Evolutionary conservation across 306 rosid genomes (phyloP).

Genomic region (Begonia masoniana): DNA sequence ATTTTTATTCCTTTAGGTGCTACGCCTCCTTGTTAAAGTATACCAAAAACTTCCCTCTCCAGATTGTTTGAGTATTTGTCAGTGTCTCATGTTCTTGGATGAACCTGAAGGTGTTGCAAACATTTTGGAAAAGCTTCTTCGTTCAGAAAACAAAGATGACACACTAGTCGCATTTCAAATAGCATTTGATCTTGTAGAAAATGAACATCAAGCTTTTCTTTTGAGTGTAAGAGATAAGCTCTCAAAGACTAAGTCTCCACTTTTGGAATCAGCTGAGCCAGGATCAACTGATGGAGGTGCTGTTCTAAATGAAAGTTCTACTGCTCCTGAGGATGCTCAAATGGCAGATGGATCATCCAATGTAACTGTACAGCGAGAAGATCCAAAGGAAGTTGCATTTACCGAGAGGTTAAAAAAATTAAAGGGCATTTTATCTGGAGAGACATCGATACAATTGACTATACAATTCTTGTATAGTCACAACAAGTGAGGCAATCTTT

Average conservation of each 20-base stretch:
- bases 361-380: constrained; percentile 29
- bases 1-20: constrained; percentile 39
- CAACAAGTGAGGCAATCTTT: constrained; percentile 64
- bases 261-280: constrained; percentile 42
- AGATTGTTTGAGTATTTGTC: constrained; percentile 92
- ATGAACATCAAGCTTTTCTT: constrained; percentile 96
- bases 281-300: constrained; percentile 35
- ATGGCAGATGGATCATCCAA: constrained; percentile 57
- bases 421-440: constrained; percentile 91
- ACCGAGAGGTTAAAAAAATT: constrained; percentile 72
- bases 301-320: constrained; percentile 37
- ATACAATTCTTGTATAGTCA: constrained; percentile 89
- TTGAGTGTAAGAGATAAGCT: constrained; percentile 73
- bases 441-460: constrained; percentile 85
- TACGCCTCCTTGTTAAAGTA: constrained; percentile 87
- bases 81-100: constrained; percentile 94
- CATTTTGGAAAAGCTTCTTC: constrained; percentile 81
- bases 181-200: constrained; percentile 92
- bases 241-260: constrained; percentile 45
- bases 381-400: constrained; percentile 61
- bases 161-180: constrained; percentile 87
- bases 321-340: constrained; percentile 63
- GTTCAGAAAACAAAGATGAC: constrained; percentile 81
- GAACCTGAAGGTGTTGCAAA: constrained; percentile 85
- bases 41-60: constrained; percentile 89